These are phyloP conservation scores for Phtheirospermum japonicum DNA, from an alignment of 257 asterid genomes.

Conservation along the genomic window DNA sequence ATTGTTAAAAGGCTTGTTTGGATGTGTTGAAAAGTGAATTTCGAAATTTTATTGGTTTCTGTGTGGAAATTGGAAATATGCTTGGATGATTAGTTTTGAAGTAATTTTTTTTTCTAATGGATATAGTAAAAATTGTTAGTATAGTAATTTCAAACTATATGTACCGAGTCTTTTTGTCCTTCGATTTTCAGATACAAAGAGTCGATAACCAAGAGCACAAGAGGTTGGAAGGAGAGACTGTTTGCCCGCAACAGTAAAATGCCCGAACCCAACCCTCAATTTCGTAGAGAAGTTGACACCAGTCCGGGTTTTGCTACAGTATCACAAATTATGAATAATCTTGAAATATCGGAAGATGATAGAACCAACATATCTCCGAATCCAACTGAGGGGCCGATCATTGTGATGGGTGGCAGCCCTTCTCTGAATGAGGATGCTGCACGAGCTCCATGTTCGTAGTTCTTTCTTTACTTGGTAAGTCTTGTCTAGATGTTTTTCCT, in stretches of 20 bases:
- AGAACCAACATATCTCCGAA: slow-evolving; percentile 21
- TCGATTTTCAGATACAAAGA: too few relatives aligned
- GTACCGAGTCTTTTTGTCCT: too few relatives aligned
- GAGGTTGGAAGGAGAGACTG: slow-evolving; percentile 92
- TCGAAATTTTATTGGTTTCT: too few relatives aligned
- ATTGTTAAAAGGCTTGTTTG: not conserved
- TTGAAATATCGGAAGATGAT: slow-evolving; percentile 49
- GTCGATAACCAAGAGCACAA: slow-evolving; percentile 6
- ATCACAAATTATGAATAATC: slow-evolving; percentile 63
- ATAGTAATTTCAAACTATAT: too few relatives aligned
- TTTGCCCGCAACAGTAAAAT: slow-evolving; percentile 51
- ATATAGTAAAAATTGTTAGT: too few relatives aligned
- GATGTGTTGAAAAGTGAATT: too few relatives aligned
- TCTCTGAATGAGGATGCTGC: not conserved
- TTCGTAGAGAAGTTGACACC: slow-evolving; percentile 35
- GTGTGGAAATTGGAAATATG: too few relatives aligned
- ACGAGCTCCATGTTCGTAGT: not conserved
- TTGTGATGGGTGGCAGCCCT: not conserved
- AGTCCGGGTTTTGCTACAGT: slow-evolving; percentile 28
- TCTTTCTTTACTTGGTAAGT: not conserved
- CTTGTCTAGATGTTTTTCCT: not conserved
- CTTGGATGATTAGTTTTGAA: too few relatives aligned
- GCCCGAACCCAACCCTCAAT: slow-evolving; percentile 41
- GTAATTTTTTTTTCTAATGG: too few relatives aligned
- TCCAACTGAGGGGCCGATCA: not conserved